A percentile compares a stretch with the other conserved stretches of the same genome.
These are phyloP conservation scores for Nemania sp. DNA, from an alignment of 2,329 filamentous ascomycete genomes.

Conservation along the genomic window DNA sequence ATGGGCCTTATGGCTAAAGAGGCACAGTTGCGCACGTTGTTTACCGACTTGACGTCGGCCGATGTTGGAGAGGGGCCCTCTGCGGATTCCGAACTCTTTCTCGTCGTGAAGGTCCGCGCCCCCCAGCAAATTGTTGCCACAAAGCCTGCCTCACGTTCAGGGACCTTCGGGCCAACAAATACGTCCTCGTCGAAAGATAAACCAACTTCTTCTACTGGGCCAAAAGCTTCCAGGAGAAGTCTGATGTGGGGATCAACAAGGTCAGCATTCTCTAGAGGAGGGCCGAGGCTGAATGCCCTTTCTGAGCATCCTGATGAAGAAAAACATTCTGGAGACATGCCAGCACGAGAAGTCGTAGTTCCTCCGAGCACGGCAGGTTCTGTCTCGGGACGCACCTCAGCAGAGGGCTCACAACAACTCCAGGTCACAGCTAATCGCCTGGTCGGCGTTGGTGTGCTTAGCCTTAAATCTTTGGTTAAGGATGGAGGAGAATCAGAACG, in stretches of 20 bases:
- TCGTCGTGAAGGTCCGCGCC: conserved; percentile 79
- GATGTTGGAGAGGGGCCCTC: conserved; percentile 68
- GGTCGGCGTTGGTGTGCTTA: conserved; percentile 76
- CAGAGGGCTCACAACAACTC: conserved; percentile 39
- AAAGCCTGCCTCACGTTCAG: conserved; percentile 57
- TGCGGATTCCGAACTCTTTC: conserved; percentile 73
- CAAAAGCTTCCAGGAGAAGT: conserved; percentile 62
- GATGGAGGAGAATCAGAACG: conserved; percentile 74
- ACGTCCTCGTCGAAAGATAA: conserved; percentile 51
- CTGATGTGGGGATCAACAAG: conserved; percentile 69
- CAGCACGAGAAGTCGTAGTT: conserved; percentile 49
- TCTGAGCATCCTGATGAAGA: conserved; percentile 53
- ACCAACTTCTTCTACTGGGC: conserved; percentile 52
- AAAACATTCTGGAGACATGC: conserved; percentile 40
- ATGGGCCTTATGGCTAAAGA: conserved; percentile 67
- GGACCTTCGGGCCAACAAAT: conserved; percentile 47
- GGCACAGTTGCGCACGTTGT: conserved; percentile 78
- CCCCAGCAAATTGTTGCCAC: conserved; percentile 52
- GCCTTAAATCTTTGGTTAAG: conserved; percentile 74
- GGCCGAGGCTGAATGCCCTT: conserved; percentile 59
- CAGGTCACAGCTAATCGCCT: conserved; percentile 65
- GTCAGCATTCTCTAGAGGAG: conserved; percentile 56
- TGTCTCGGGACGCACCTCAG: conserved; percentile 42
- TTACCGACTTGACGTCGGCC: conserved; percentile 78
- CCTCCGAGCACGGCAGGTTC: conserved; percentile 63